phyloP scores from a whole-genome alignment of 306 rosid genomes.

The Begonia loranthoides region DNA sequence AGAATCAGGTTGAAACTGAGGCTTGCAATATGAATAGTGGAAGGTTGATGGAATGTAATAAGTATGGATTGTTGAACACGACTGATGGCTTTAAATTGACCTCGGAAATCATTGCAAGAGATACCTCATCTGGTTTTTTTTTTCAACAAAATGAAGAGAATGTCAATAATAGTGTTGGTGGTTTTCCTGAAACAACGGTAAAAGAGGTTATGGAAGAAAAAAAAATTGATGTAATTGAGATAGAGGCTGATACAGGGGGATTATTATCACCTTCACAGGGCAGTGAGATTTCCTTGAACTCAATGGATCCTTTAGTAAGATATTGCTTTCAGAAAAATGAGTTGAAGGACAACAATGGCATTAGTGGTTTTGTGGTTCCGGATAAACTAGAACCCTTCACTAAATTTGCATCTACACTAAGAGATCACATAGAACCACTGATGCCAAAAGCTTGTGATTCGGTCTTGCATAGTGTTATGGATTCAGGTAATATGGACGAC shows the following conservation, averaged over 20 bases:
- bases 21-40: conserved; percentile 15
- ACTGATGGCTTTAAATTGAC: conserved; percentile 11
- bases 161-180: conserved; percentile 14
- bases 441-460: conserved; percentile 15
- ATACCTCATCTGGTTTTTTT: conserved; percentile 15
- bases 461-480: conserved; percentile 15
- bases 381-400: conserved; percentile 20
- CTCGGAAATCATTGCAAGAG: conserved; percentile 10
- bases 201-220: conserved; percentile 13
- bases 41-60: conserved; percentile 8
- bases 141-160: conserved; percentile 25
- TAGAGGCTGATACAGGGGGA: conserved; percentile 17
- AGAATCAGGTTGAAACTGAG: conserved; percentile 8
- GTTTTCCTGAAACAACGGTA: conserved; percentile 15
- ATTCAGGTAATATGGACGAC: conserved; percentile 21
- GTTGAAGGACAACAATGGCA: conserved; percentile 18
- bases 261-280: conserved; percentile 16
- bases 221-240: conserved; percentile 6
- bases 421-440: conserved; percentile 23
- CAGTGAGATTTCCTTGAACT: conserved; percentile 23
- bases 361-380: conserved; percentile 17
- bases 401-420: conserved; percentile 17
- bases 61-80: conserved; percentile 14
- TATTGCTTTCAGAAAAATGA: conserved; percentile 24
- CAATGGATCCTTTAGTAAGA: conserved; percentile 11